Conservation (phyloP, 2,329 filamentous ascomycete species). For the Cladosporium velox region DNA sequence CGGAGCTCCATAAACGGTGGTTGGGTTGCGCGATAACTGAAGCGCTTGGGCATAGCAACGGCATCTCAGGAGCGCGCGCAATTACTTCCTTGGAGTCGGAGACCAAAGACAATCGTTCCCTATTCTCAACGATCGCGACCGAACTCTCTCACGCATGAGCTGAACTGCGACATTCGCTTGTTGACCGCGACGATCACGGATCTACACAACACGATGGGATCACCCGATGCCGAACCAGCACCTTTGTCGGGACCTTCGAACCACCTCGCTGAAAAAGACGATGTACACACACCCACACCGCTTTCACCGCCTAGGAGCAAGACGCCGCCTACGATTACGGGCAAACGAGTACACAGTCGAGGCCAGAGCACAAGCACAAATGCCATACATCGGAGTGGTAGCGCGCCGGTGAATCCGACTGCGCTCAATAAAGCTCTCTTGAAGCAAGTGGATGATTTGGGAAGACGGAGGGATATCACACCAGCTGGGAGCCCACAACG, state of each 20-base stretch:
- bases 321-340: constrained; percentile 59
- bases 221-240: constrained; percentile 11
- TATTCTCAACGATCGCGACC: neutral
- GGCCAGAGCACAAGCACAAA: constrained; percentile 27
- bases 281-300: constrained; percentile 46
- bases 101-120: neutral
- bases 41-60: constrained; percentile 20
- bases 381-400: constrained; percentile 38
- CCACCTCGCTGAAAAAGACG: neutral
- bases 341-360: constrained; percentile 44
- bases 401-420: constrained; percentile 60
- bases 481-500: constrained; percentile 67
- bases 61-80: constrained; percentile 7
- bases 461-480: constrained; percentile 59
- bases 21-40: constrained; percentile 9
- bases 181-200: constrained; percentile 7
- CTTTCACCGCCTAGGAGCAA: constrained; percentile 61
- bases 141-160: neutral
- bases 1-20: constrained; percentile 6
- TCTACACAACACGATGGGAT: constrained; percentile 11
- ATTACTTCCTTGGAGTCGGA: neutral
- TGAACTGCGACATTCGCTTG: constrained; percentile 7
- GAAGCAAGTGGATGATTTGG: constrained; percentile 62
- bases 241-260: neutral
- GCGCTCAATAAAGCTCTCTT: constrained; percentile 60